A percentile compares a stretch with the other conserved stretches of the same genome.
phyloP scores from a whole-genome alignment of 331 rosid species.

The Malus hybrid region DNA sequence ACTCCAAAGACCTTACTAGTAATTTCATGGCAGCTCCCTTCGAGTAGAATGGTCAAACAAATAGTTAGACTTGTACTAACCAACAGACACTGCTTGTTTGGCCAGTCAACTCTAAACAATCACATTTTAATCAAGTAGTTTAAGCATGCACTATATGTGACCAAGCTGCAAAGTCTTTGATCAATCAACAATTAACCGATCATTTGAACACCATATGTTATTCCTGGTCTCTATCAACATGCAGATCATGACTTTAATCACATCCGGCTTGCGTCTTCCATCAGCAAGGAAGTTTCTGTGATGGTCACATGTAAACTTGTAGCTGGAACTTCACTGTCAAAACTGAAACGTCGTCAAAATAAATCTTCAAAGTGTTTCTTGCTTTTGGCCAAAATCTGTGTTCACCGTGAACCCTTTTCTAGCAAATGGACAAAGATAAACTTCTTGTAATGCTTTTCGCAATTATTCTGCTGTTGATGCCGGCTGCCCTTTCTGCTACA shows the following conservation, averaged over 20 bases:
- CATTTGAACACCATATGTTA: background rate
- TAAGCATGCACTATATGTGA: background rate
- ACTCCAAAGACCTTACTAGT: background rate
- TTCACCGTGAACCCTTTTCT: background rate
- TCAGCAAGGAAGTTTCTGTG: background rate
- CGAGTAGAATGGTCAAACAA: background rate
- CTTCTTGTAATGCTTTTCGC: slow-evolving; percentile 16
- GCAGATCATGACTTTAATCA: background rate
- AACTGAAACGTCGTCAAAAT: background rate
- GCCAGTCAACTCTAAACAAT: background rate
- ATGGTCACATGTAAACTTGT: background rate
- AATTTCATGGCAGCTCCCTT: background rate
- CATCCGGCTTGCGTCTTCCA: background rate
- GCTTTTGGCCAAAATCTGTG: too few relatives aligned
- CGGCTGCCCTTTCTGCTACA: slow-evolving; percentile 9
- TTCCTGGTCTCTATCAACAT: background rate
- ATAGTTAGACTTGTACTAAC: background rate
- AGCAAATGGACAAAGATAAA: background rate
- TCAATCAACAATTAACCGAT: background rate
- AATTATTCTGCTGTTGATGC: slow-evolving; percentile 10
- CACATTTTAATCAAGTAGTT: background rate
- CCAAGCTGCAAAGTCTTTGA: background rate
- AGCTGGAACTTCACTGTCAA: background rate
- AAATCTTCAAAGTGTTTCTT: background rate
- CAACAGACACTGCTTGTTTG: background rate